These are phyloP conservation scores for Cantharellus cinnabarinus DNA, from an alignment of 768 basidiomycete species.

Conservation along the genomic window DNA sequence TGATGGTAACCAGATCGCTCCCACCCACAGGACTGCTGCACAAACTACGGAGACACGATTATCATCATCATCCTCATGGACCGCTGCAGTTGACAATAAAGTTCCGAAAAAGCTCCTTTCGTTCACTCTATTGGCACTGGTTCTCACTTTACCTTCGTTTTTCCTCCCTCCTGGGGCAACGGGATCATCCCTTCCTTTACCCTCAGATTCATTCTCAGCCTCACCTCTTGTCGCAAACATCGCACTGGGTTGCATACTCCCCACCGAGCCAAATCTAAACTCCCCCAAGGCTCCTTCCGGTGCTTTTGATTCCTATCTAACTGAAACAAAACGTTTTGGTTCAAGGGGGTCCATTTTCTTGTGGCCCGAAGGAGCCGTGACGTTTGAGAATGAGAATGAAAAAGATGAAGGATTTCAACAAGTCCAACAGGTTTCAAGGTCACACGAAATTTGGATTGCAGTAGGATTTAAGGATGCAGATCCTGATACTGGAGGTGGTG, in stretches of 20 bases:
- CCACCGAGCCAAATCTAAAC: conserved; percentile 20
- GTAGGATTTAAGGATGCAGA: conserved; percentile 52
- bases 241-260: conserved; percentile 46
- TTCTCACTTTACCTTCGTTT: conserved; percentile 9
- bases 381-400: conserved; percentile 33
- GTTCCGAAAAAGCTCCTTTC: neutral
- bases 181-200: conserved; percentile 4
- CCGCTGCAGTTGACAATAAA: neutral
- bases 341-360: conserved; percentile 52
- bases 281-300: conserved; percentile 21
- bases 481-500: conserved; percentile 15
- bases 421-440: conserved; percentile 18
- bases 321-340: conserved; percentile 46
- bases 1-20: neutral
- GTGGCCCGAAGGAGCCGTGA: conserved; percentile 68
- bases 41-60: neutral
- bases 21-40: neutral
- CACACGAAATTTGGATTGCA: conserved; percentile 30
- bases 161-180: neutral
- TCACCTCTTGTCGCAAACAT: conserved; percentile 30
- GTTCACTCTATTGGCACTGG: neutral
- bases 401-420: conserved; percentile 25
- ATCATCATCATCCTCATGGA: neutral
- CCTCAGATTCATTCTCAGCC: conserved; percentile 13
- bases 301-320: conserved; percentile 39